These are phyloP conservation scores for Aspergillus indologenus DNA, from an alignment of 495 filamentous ascomycete species.

Conservation along the genomic window DNA sequence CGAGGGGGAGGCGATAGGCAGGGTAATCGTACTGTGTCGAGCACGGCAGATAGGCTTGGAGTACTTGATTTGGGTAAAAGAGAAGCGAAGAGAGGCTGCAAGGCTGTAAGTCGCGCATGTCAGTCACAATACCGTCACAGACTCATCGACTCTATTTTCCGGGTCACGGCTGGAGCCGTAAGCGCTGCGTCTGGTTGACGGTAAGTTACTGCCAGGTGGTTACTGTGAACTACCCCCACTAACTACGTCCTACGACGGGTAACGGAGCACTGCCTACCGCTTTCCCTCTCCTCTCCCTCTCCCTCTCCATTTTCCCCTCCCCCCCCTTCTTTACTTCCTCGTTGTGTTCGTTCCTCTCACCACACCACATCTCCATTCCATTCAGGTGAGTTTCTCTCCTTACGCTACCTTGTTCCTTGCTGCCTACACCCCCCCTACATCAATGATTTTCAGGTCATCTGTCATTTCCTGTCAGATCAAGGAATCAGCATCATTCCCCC, in stretches of 20 bases:
- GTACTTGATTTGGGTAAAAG: neutral
- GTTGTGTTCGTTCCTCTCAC: neutral
- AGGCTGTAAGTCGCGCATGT: neutral
- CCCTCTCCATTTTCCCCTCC: neutral
- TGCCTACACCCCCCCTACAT: neutral
- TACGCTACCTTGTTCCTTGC: neutral
- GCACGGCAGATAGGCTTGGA: neutral
- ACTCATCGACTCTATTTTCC: no score
- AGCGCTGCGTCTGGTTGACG: no score
- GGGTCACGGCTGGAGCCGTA: no score
- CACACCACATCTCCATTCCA: neutral
- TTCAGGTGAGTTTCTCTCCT: neutral
- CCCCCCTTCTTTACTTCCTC: neutral
- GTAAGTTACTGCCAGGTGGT: no score
- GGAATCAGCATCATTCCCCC: slow-evolving; percentile 1
- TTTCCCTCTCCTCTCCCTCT: neutral
- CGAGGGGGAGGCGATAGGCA: no score
- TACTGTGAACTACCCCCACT: no score
- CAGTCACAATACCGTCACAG: neutral
- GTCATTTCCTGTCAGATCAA: slow-evolving; percentile 6
- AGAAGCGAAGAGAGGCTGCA: slow-evolving; percentile 4
- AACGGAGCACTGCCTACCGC: slow-evolving; percentile 6
- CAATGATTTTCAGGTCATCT: neutral
- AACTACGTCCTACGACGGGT: no score
- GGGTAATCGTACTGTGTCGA: neutral